Percentiles rank a stretch among this genome's conserved stretches.
Evolutionary conservation across 208 protist genomes (phyloP).

Genomic region (Zelonia costaricensis): DNA sequence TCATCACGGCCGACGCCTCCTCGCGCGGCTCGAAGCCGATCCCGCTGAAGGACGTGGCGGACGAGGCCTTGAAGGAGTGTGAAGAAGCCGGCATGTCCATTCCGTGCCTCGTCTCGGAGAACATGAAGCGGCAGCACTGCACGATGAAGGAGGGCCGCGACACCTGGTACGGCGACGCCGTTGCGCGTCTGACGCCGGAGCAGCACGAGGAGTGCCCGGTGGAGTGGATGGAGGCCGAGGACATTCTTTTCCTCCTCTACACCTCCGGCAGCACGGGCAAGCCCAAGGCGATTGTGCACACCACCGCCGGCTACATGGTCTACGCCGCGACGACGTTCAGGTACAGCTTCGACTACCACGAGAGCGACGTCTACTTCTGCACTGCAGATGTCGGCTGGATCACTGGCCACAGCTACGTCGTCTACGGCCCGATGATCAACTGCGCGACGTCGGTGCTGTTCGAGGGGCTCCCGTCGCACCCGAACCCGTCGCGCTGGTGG

Average conservation of each 20-base stretch:
- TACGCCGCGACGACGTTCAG: slow-evolving; percentile 92
- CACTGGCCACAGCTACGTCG: slow-evolving; percentile 98
- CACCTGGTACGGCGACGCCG: slow-evolving; percentile 70
- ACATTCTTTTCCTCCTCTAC: slow-evolving; percentile 98
- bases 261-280: slow-evolving; percentile 97
- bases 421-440: slow-evolving; percentile 98
- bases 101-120: slow-evolving; percentile 58
- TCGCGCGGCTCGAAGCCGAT: slow-evolving; percentile 89
- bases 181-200: slow-evolving; percentile 26
- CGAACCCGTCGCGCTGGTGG: slow-evolving; percentile 89
- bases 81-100: slow-evolving; percentile 15
- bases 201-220: slow-evolving; percentile 56
- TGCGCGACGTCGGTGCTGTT: slow-evolving; percentile 96
- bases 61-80: slow-evolving; percentile 71
- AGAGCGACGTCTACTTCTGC: slow-evolving; percentile 95
- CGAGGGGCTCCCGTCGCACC: slow-evolving; percentile 94
- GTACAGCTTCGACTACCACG: slow-evolving; percentile 96
- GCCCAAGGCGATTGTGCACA: slow-evolving; percentile 97
- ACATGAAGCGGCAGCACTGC: slow-evolving; percentile 43
- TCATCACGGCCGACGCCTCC: slow-evolving; percentile 84
- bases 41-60: slow-evolving; percentile 86
- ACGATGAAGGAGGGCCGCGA: slow-evolving; percentile 67
- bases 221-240: slow-evolving; percentile 94
- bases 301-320: slow-evolving; percentile 94
- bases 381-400: slow-evolving; percentile 95